phyloP scores from a whole-genome alignment of 345 rosid species.

The Mallotus nudiflorus region DNA sequence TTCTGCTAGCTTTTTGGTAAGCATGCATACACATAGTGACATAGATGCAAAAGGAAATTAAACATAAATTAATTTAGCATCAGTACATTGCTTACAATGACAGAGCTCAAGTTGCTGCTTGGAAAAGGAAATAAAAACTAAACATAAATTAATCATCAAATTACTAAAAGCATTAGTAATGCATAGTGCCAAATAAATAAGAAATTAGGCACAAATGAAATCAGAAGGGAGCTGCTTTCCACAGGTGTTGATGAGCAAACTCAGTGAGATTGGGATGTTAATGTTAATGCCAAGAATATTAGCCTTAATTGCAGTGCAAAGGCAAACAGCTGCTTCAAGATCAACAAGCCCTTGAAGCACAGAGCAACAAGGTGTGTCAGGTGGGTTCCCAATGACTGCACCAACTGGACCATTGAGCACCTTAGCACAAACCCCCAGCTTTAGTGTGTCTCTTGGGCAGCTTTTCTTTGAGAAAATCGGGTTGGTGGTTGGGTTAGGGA shows the following conservation, averaged over 20 bases:
- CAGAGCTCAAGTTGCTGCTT: no score
- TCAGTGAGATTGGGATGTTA: slow-evolving; percentile 59
- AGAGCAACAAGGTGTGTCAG: slow-evolving; percentile 65
- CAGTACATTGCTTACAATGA: no score
- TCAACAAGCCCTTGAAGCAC: slow-evolving; percentile 57
- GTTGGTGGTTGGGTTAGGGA: slow-evolving; percentile 48
- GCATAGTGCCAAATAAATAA: no score
- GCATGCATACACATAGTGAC: no score
- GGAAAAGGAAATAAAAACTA: no score
- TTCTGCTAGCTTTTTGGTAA: no score
- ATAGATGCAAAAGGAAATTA: no score
- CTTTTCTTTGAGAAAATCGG: slow-evolving; percentile 29
- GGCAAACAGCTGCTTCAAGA: slow-evolving; percentile 67
- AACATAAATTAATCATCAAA: no score
- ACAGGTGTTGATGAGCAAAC: slow-evolving; percentile 67
- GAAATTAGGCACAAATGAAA: slow-evolving; percentile 56
- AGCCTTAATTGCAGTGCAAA: slow-evolving; percentile 78
- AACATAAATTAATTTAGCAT: no score
- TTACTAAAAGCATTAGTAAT: no score
- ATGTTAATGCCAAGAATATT: slow-evolving; percentile 62
- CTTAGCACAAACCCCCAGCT: slow-evolving; percentile 64
- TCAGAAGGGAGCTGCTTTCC: slow-evolving; percentile 74
- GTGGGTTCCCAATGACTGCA: slow-evolving; percentile 55
- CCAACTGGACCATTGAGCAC: slow-evolving; percentile 50
- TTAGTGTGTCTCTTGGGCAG: slow-evolving; percentile 65